Conservation (phyloP, 805 yeast genomes). For the Yamadazyma philogaea region DNA sequence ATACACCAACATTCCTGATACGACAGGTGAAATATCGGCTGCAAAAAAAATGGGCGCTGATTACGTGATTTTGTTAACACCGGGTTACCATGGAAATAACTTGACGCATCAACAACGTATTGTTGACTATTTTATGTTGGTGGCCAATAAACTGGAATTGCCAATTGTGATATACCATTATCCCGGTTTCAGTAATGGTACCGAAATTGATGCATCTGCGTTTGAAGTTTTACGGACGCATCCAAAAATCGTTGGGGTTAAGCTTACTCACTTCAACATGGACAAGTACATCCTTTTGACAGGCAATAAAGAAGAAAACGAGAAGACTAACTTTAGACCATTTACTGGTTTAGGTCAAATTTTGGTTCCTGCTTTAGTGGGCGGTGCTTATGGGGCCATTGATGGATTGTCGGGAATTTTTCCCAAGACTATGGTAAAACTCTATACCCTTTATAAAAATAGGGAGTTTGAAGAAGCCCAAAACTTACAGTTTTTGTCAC, state of each 20-base stretch:
- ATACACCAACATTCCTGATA: constrained; percentile 42
- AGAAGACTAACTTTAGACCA: constrained; percentile 39
- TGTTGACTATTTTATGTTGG: constrained; percentile 39
- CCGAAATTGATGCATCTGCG: constrained; percentile 36
- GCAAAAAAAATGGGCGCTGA: constrained; percentile 38
- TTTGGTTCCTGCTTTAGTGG: constrained; percentile 45
- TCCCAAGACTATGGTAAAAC: constrained; percentile 47
- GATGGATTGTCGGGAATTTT: constrained; percentile 53
- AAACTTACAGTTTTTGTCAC: constrained; percentile 41
- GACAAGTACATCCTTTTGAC: constrained; percentile 48
- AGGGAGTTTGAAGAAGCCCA: constrained; percentile 44
- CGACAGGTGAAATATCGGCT: constrained; percentile 38
- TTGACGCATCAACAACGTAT: constrained; percentile 44
- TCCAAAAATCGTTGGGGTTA: constrained; percentile 50
- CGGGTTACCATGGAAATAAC: constrained; percentile 47
- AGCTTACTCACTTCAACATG: constrained; percentile 52
- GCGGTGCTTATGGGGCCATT: constrained; percentile 49
- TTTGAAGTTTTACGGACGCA: constrained; percentile 41
- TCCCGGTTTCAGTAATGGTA: constrained; percentile 47
- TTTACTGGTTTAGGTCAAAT: constrained; percentile 55
- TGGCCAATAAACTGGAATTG: constrained; percentile 42
- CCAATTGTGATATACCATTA: constrained; percentile 47
- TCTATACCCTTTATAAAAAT: constrained; percentile 34
- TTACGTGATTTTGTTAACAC: constrained; percentile 40
- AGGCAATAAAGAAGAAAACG: constrained; percentile 32